phyloP scores from a whole-genome alignment of 31 red algal genomes.

The Odonthalia washingtoniensis region DNA sequence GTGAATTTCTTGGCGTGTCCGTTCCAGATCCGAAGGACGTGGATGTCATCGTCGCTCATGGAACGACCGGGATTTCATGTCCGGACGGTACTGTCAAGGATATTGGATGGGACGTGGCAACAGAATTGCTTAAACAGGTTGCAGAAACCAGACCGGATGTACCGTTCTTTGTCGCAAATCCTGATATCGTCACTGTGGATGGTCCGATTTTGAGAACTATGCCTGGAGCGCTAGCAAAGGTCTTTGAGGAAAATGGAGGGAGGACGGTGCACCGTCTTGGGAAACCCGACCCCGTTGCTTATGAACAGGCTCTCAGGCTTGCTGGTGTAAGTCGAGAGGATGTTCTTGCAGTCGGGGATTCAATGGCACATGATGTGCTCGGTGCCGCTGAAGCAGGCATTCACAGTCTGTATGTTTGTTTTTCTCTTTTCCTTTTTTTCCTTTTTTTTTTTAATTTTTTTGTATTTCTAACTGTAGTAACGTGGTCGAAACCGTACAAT shows the following conservation, averaged over 20 bases:
- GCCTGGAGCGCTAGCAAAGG: constrained; percentile 81
- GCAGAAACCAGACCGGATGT: constrained; percentile 33
- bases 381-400: constrained; percentile 68
- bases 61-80: constrained; percentile 73
- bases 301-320: constrained; percentile 58
- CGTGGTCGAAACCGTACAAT: too few relatives aligned
- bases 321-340: constrained; percentile 30
- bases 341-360: constrained; percentile 80
- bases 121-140: constrained; percentile 18
- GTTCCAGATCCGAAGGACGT: constrained; percentile 36
- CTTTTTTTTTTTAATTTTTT: background rate
- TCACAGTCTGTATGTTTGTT: constrained; percentile 61
- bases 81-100: constrained; percentile 46
- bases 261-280: constrained; percentile 62
- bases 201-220: constrained; percentile 63
- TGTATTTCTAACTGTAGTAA: too few relatives aligned
- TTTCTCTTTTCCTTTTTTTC: background rate
- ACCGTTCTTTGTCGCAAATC: constrained; percentile 84
- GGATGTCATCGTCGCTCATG: constrained; percentile 80
- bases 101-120: constrained; percentile 37
- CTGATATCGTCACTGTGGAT: constrained; percentile 95
- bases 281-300: constrained; percentile 69
- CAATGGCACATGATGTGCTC: constrained; percentile 78
- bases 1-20: background rate
- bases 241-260: constrained; percentile 72